phyloP scores from a whole-genome alignment of 2,329 filamentous ascomycete species.

The Neurospora sp. region DNA sequence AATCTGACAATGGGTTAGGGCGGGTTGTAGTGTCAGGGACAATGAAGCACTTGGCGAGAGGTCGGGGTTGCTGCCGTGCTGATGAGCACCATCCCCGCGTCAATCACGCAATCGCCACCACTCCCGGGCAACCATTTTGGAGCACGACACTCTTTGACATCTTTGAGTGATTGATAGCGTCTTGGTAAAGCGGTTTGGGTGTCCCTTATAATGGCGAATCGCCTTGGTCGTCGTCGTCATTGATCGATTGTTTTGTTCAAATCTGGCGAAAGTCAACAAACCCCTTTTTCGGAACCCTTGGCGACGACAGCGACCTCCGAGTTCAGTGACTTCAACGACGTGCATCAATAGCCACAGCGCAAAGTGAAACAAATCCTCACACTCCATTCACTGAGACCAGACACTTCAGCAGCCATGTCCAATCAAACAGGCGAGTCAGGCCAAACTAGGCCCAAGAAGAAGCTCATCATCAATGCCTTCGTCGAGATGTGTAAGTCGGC shows the following conservation, averaged over 20 bases:
- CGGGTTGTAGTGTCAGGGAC: not conserved
- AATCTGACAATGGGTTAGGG: not conserved
- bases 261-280: not conserved
- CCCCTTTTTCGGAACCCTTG: not conserved
- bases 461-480: conserved; percentile 15
- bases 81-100: conserved; percentile 10
- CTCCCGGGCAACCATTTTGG: not conserved
- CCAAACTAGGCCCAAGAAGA: conserved; percentile 10
- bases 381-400: not conserved
- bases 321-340: not conserved
- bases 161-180: not conserved
- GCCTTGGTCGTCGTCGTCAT: not conserved
- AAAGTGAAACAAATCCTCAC: not conserved
- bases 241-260: not conserved
- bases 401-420: not conserved
- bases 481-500: conserved; percentile 14
- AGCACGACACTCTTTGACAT: not conserved
- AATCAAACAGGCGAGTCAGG: conserved; percentile 4
- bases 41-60: not conserved
- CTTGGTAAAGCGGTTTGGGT: not conserved
- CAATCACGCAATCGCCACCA: conserved; percentile 12
- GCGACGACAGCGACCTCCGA: not conserved
- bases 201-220: not conserved
- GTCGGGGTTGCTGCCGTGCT: not conserved
- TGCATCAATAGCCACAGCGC: not conserved